Evolutionary conservation across 257 asterid genomes (phyloP).

Genomic region (Solanum lycopersicoides): DNA sequence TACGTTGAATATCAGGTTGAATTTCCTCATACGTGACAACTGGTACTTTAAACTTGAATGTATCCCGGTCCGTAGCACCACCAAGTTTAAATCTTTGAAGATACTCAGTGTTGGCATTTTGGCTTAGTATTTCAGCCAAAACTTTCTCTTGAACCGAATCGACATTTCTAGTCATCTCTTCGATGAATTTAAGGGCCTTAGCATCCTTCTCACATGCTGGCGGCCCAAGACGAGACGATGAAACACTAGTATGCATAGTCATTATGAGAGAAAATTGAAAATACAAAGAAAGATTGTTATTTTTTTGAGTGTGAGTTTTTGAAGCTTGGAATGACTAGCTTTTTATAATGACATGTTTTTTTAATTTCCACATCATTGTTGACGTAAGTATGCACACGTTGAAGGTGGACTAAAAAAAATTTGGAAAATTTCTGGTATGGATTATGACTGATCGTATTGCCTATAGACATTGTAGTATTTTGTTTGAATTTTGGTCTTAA

Average conservation of each 20-base stretch:
- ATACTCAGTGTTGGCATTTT: slow-evolving; percentile 55
- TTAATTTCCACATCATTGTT: not conserved
- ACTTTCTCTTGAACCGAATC: slow-evolving; percentile 47
- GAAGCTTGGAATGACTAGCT: not conserved
- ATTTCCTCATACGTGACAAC: slow-evolving; percentile 61
- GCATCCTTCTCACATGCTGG: slow-evolving; percentile 48
- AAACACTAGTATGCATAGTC: slow-evolving; percentile 25
- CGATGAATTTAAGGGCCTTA: slow-evolving; percentile 49
- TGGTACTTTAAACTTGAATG: slow-evolving; percentile 60
- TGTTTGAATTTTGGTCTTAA: not conserved
- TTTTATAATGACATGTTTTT: slow-evolving; percentile 4
- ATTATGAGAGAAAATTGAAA: slow-evolving; percentile 1
- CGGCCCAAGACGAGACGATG: slow-evolving; percentile 13
- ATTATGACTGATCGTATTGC: slow-evolving; percentile 1
- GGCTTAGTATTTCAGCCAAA: slow-evolving; percentile 41
- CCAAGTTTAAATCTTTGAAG: slow-evolving; percentile 29
- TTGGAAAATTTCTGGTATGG: not conserved
- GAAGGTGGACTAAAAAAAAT: not conserved
- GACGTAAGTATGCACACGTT: not conserved
- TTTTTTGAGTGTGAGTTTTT: not conserved
- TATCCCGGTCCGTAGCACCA: slow-evolving; percentile 47
- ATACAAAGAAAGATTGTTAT: not conserved
- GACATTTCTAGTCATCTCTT: slow-evolving; percentile 41
- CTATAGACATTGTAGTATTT: not conserved
- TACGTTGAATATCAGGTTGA: slow-evolving; percentile 57